A percentile compares a stretch with the other conserved stretches of the same genome.
These are phyloP conservation scores for Allodekkera sacchari DNA, from an alignment of 805 yeast species.

Conservation along the genomic window DNA sequence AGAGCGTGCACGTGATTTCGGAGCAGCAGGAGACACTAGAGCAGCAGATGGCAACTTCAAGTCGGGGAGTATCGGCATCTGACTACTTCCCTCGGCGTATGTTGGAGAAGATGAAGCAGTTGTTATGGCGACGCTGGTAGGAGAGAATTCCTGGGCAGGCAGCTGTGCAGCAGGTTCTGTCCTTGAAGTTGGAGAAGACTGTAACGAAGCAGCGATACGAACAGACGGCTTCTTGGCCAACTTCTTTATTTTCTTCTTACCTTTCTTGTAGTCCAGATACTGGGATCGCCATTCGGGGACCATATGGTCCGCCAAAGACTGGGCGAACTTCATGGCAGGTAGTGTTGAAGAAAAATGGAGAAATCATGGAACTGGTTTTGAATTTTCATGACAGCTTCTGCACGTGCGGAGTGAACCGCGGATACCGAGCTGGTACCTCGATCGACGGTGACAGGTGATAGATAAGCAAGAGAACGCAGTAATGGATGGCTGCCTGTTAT, in stretches of 20 bases:
- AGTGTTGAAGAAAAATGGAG: too few relatives aligned
- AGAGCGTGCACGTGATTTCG: not conserved
- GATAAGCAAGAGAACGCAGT: not conserved
- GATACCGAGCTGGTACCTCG: not conserved
- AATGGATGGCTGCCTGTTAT: too few relatives aligned
- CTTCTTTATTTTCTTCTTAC: constrained; percentile 31
- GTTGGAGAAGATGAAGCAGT: too few relatives aligned
- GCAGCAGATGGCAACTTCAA: not conserved
- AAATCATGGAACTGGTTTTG: too few relatives aligned
- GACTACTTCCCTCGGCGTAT: too few relatives aligned
- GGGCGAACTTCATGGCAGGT: constrained; percentile 56
- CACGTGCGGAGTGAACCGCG: not conserved
- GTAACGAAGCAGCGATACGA: not conserved
- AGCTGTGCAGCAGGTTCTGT: too few relatives aligned
- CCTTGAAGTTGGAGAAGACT: not conserved
- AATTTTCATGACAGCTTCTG: too few relatives aligned
- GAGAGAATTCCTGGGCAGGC: too few relatives aligned
- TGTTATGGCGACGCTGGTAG: too few relatives aligned
- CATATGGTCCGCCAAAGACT: constrained; percentile 54
- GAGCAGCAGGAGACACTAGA: not conserved
- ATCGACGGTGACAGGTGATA: not conserved
- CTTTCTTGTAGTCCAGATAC: constrained; percentile 61
- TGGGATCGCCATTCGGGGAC: constrained; percentile 89
- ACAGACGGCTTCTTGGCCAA: constrained; percentile 13
- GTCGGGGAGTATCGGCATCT: constrained; percentile 9